phyloP scores from a whole-genome alignment of 805 yeast genomes.

The Kodamaea lidongshanica region DNA sequence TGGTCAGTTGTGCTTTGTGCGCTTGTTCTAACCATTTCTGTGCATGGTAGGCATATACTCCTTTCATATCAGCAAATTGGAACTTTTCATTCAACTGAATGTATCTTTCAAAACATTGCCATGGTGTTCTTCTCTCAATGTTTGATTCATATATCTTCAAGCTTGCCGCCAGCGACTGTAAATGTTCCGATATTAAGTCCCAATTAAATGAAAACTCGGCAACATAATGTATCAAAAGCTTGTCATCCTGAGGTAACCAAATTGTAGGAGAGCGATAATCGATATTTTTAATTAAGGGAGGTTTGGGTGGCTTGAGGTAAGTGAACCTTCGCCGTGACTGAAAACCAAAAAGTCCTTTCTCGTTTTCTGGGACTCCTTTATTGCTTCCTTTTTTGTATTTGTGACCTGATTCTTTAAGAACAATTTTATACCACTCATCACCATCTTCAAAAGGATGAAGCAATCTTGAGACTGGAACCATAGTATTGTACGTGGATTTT shows the following conservation, averaged over 20 bases:
- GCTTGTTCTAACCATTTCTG: slow-evolving; percentile 92
- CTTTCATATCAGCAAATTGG: slow-evolving; percentile 81
- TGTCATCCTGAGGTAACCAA: slow-evolving; percentile 95
- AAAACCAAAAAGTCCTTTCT: slow-evolving; percentile 55
- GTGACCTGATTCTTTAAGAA: slow-evolving; percentile 38
- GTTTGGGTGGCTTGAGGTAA: slow-evolving; percentile 78
- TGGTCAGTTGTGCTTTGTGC: slow-evolving; percentile 78
- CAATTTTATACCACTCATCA: slow-evolving; percentile 53
- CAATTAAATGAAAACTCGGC: slow-evolving; percentile 88
- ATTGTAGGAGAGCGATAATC: slow-evolving; percentile 86
- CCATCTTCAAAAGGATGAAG: slow-evolving; percentile 60
- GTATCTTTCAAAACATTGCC: slow-evolving; percentile 98
- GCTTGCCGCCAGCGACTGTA: slow-evolving; percentile 59
- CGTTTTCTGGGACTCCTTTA: slow-evolving; percentile 34
- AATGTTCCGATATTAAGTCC: slow-evolving; percentile 81
- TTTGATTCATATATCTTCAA: slow-evolving; percentile 65
- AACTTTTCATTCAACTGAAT: slow-evolving; percentile 87
- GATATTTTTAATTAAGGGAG: slow-evolving; percentile 77
- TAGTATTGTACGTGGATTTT: slow-evolving; percentile 25
- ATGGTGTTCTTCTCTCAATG: slow-evolving; percentile 92
- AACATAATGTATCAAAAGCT: slow-evolving; percentile 67
- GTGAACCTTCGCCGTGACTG: slow-evolving; percentile 50
- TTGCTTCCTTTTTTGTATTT: slow-evolving; percentile 1
- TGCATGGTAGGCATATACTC: slow-evolving; percentile 74
- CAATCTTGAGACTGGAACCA: slow-evolving; percentile 60